phyloP scores from a whole-genome alignment of 306 rosid species.

The Trifolium dubium region DNA sequence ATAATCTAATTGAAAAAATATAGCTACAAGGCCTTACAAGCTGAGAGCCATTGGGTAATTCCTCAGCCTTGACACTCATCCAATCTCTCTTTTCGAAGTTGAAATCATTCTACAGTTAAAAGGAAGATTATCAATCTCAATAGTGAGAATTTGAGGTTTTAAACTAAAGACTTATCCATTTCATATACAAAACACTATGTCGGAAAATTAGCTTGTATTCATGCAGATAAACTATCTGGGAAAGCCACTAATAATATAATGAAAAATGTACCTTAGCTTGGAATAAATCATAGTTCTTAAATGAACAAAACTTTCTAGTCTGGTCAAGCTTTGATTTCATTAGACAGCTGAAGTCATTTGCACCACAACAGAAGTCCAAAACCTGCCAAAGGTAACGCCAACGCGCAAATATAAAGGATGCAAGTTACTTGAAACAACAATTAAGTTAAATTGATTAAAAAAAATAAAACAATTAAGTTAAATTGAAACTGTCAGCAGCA shows the following conservation, averaged over 20 bases:
- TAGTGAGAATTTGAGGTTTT: not conserved
- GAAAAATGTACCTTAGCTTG: slow-evolving; percentile 60
- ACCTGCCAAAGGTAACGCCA: slow-evolving; percentile 49
- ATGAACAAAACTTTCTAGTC: slow-evolving; percentile 56
- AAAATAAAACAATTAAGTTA: too few species aligned
- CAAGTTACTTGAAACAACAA: slow-evolving; percentile 15
- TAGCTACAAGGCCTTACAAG: slow-evolving; percentile 50
- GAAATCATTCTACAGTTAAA: slow-evolving; percentile 61
- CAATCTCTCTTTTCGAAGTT: slow-evolving; percentile 69
- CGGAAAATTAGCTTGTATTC: not conserved
- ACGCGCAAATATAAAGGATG: slow-evolving; percentile 8
- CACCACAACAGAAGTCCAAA: slow-evolving; percentile 74
- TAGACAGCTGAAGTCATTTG: slow-evolving; percentile 72
- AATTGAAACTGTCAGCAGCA: not conserved
- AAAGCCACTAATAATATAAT: slow-evolving; percentile 4
- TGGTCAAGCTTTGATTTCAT: slow-evolving; percentile 70
- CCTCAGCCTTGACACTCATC: slow-evolving; percentile 62
- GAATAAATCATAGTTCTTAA: slow-evolving; percentile 66
- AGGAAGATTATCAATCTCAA: not conserved
- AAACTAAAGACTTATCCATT: not conserved
- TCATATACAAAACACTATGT: not conserved
- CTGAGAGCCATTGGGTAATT: slow-evolving; percentile 59
- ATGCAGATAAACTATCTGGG: not conserved
- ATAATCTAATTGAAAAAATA: slow-evolving; percentile 11
- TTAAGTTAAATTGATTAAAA: slow-evolving; percentile 13